phyloP scores from a whole-genome alignment of 345 rosid genomes.

The Hevea brasiliensis region DNA sequence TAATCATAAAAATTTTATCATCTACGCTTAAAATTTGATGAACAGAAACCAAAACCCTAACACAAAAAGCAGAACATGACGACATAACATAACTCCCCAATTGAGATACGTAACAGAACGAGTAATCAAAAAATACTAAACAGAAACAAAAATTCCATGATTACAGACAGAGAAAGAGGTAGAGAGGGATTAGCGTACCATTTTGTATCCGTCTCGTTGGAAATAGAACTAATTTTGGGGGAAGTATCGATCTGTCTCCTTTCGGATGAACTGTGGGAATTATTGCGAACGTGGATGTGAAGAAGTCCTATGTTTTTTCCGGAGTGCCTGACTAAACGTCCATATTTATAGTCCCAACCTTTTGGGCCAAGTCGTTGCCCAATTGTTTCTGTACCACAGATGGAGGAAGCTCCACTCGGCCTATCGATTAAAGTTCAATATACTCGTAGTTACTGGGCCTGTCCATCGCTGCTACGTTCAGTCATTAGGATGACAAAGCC shows the following conservation, averaged over 20 bases:
- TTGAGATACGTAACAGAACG: background rate
- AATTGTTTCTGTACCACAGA: too few species aligned
- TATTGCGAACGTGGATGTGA: too few species aligned
- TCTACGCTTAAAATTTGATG: background rate
- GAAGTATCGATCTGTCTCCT: background rate
- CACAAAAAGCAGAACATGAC: background rate
- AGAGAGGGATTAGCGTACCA: slow-evolving; percentile 6
- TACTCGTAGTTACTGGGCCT: too few species aligned
- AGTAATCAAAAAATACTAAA: background rate
- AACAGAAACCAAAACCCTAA: slow-evolving; percentile 6
- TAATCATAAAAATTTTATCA: background rate
- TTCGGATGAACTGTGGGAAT: background rate
- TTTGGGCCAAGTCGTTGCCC: too few species aligned
- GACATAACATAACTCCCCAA: background rate
- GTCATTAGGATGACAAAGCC: too few species aligned
- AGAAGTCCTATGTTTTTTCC: background rate
- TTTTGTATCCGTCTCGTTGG: background rate
- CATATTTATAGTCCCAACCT: too few species aligned
- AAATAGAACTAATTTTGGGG: background rate
- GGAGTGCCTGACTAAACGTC: background rate
- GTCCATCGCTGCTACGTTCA: too few species aligned
- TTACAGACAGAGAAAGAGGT: too few species aligned
- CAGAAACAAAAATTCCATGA: background rate
- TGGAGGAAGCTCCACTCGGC: too few species aligned
- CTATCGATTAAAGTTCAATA: too few species aligned